These are phyloP conservation scores for Fusarium nanum DNA, from an alignment of 2,329 filamentous ascomycete genomes.

Conservation along the genomic window DNA sequence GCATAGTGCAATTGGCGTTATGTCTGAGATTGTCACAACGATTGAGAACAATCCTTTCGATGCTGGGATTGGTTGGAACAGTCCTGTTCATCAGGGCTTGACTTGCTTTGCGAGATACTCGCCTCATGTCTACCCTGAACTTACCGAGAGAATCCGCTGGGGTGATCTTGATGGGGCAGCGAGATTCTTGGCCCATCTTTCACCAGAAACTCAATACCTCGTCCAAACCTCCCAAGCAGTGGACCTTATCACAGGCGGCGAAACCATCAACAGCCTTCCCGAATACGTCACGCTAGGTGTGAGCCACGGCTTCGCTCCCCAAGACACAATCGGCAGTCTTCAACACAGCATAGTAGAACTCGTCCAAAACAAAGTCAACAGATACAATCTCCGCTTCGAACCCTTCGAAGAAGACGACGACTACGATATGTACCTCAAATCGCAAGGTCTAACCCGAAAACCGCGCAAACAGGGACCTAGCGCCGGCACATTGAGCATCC, in stretches of 20 bases:
- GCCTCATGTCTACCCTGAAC: slow-evolving; percentile 58
- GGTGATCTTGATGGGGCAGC: slow-evolving; percentile 47
- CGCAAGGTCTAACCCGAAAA: background rate
- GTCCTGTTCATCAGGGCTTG: slow-evolving; percentile 65
- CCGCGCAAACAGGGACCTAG: background rate
- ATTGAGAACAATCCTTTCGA: slow-evolving; percentile 69
- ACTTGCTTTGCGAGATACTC: slow-evolving; percentile 67
- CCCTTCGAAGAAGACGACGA: slow-evolving; percentile 18
- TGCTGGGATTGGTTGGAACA: slow-evolving; percentile 56
- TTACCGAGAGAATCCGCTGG: slow-evolving; percentile 48
- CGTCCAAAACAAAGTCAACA: background rate
- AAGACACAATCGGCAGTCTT: slow-evolving; percentile 11
- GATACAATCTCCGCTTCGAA: background rate
- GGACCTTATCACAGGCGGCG: slow-evolving; percentile 69
- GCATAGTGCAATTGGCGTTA: slow-evolving; percentile 76
- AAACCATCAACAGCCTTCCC: slow-evolving; percentile 74
- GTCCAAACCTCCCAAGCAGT: slow-evolving; percentile 71
- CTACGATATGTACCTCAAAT: background rate
- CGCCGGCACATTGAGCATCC: background rate
- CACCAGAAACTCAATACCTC: slow-evolving; percentile 55
- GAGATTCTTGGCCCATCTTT: slow-evolving; percentile 29
- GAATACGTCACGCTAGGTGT: slow-evolving; percentile 67
- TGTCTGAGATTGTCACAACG: slow-evolving; percentile 70
- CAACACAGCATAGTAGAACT: background rate
- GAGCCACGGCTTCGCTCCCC: slow-evolving; percentile 60